Conservation (phyloP, 495 filamentous ascomycete species). For the Achaetomiella virescens region DNA sequence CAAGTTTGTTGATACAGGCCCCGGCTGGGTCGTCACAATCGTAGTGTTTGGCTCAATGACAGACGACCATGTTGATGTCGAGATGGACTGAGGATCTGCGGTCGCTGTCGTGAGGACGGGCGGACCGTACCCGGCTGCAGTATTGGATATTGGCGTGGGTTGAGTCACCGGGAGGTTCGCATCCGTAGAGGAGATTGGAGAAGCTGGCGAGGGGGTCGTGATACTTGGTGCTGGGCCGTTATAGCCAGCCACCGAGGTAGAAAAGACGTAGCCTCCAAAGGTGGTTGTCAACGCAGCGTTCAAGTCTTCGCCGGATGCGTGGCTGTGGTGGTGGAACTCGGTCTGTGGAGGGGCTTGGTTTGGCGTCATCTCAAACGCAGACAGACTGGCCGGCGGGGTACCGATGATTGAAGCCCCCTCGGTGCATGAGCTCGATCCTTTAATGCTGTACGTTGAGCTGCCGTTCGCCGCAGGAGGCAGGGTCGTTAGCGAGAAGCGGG, state of each 20-base stretch:
- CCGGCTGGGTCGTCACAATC: background rate
- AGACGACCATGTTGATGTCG: background rate
- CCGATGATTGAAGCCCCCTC: background rate
- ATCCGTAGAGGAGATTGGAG: background rate
- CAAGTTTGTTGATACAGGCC: background rate
- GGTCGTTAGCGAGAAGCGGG: background rate
- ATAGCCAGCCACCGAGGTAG: constrained; percentile 10
- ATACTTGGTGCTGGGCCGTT: too few relatives aligned
- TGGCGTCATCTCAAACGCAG: background rate
- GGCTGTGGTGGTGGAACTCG: constrained; percentile 14
- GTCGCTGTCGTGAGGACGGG: background rate
- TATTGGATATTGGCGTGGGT: background rate
- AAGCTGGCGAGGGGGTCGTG: constrained; percentile 8
- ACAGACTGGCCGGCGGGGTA: background rate
- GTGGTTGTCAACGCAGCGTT: background rate
- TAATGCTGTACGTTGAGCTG: background rate
- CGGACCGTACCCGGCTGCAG: background rate
- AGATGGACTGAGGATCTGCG: background rate
- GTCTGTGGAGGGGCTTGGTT: constrained; percentile 15
- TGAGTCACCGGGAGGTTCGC: background rate
- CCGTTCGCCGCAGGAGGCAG: background rate
- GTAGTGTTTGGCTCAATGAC: background rate
- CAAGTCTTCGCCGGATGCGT: background rate
- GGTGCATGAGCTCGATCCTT: background rate
- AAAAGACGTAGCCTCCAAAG: constrained; percentile 12